Evolutionary conservation across 768 basidiomycete genomes (phyloP), one percentile per base, ranked within the genome.

Genomic region (Amanita rubescens): DNA sequence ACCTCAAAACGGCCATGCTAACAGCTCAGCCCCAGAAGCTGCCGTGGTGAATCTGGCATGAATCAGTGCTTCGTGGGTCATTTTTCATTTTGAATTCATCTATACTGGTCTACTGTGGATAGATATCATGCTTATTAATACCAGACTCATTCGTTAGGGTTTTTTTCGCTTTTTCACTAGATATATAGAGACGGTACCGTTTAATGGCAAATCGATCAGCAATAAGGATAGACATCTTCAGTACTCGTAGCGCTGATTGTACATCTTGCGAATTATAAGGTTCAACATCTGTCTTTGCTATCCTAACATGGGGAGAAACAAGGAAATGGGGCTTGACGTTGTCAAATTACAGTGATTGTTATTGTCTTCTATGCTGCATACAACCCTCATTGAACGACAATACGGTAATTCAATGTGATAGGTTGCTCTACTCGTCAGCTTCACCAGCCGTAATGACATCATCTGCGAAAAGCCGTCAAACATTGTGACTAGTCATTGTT

Each of bases 401-500:
- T 12, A 41, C 11, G n/a, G n/a, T n/a, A n/a, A n/a, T n/a, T 35
- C n/a, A 37, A 22, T 38, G 38, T 19, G n/a, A 35, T 1, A 44
- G 41, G 19, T 24, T 3, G 30, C 27, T 73, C 69, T 79, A 85
- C 54, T 85, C 84, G 8, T 87, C 86, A 27, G 80, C 75, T 59
- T 85, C 76, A 19, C 87, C 86, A 24, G 88, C 73, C 39, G 76
- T 74, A 62, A 90, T 90, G 30, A 90, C 88, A 65, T 90, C 87
- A 63, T 90, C 87, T 89, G 14, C 58, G n/a, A 39, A 49, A 58
- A 49, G 52, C 15, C n/a, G 33, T 43, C 17, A 42, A 56, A 54
- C 58, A 11, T 2, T 0, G 38, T 11, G 7, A 2, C 32, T 30
- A n/a, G 11, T 6, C 19, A 14, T 38, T 43, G 48, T 33, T 45